Conservation (phyloP, 2,329 filamentous ascomycete genomes). For the Alternaria consortialis region DNA sequence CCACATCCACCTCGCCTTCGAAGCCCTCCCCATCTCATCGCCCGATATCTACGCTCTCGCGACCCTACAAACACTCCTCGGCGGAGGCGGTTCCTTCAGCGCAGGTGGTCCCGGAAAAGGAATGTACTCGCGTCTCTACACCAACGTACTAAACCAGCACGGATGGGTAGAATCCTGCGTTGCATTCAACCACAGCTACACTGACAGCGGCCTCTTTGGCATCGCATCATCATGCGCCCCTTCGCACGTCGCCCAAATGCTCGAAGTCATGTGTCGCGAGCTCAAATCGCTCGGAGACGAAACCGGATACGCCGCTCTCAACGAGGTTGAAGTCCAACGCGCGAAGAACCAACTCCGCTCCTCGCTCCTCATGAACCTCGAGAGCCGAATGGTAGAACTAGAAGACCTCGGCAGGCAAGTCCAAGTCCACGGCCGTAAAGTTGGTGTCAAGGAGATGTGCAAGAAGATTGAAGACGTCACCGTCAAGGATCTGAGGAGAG, state of each 20-base stretch:
- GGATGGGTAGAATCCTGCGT: constrained; percentile 97
- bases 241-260: constrained; percentile 79
- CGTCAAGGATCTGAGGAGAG: constrained; percentile 79
- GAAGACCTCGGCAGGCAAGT: constrained; percentile 95
- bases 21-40: constrained; percentile 88
- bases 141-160: constrained; percentile 96
- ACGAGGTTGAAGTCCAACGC: constrained; percentile 80
- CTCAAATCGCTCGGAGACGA: constrained; percentile 80
- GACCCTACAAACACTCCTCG: constrained; percentile 92
- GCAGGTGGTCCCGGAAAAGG: constrained; percentile 97
- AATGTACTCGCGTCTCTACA: constrained; percentile 98
- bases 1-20: constrained; percentile 95
- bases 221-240: constrained; percentile 89
- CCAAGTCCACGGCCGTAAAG: constrained; percentile 93
- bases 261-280: constrained; percentile 95
- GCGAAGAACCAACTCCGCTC: constrained; percentile 97
- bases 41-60: constrained; percentile 96
- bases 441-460: constrained; percentile 94
- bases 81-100: constrained; percentile 94
- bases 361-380: constrained; percentile 94
- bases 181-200: constrained; percentile 97
- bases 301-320: constrained; percentile 75
- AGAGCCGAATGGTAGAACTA: constrained; percentile 95
- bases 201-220: constrained; percentile 92
- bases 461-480: constrained; percentile 82